Percentiles rank a stretch among this genome's conserved stretches.
phyloP scores from a whole-genome alignment of 192 early-diverging fungal genomes.

The Mortierella alpina region DNA sequence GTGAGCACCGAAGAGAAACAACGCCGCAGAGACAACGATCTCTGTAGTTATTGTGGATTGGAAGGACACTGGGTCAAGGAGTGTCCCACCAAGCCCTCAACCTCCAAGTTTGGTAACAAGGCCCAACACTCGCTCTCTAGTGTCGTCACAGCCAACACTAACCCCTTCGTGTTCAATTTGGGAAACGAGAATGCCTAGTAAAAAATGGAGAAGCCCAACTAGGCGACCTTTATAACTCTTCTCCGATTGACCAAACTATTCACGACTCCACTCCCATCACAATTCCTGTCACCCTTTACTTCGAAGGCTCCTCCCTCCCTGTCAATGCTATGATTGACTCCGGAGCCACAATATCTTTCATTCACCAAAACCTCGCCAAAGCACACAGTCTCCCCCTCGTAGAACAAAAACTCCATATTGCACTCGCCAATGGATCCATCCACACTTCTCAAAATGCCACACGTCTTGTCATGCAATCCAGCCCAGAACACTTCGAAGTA shows the following conservation, averaged over 20 bases:
- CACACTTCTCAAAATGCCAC: slow-evolving; percentile 3
- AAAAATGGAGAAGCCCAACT: slow-evolving; percentile 1
- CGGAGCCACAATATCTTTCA: slow-evolving; percentile 1
- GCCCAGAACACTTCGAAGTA: background rate
- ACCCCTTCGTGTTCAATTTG: background rate
- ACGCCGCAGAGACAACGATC: background rate
- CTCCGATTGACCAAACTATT: background rate
- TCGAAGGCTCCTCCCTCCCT: background rate
- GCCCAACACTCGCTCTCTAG: no score
- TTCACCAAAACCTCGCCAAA: slow-evolving; percentile 9
- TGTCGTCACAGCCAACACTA: no score
- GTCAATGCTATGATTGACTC: slow-evolving; percentile 11
- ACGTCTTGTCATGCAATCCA: slow-evolving; percentile 3
- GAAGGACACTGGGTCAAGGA: background rate
- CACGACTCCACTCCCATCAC: background rate
- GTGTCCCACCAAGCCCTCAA: background rate
- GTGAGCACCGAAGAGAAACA: background rate
- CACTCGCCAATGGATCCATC: background rate
- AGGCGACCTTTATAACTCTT: slow-evolving; percentile 5
- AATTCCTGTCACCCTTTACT: background rate
- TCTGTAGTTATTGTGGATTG: background rate
- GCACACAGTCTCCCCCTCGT: background rate
- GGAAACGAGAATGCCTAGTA: slow-evolving; percentile 15
- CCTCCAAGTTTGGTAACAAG: no score
- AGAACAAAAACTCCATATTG: background rate